Evolutionary conservation across 192 early-diverging fungal genomes (phyloP).

Genomic region (Gryganskiella cystojenkinii): DNA sequence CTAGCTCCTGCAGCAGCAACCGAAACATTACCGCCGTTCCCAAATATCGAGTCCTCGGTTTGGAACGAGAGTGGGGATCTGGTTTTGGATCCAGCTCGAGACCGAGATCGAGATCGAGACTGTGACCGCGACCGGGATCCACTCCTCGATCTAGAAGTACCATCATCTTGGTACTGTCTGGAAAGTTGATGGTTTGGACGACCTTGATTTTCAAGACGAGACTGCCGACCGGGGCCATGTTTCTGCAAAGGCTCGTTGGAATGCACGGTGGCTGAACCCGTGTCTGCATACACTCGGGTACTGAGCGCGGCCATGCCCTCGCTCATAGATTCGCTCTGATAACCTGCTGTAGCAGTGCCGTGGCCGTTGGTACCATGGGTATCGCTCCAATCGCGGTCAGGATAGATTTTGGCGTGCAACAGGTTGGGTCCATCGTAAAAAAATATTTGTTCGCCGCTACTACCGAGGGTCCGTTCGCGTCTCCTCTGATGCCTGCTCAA

Average conservation of each 20-base stretch:
- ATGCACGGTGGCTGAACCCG: slow-evolving; percentile 1
- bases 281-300: slow-evolving; percentile 9
- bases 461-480: slow-evolving; percentile 14
- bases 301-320: slow-evolving; percentile 21
- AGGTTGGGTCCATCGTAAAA: slow-evolving; percentile 43
- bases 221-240: neutral
- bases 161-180: no score
- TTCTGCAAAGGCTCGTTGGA: slow-evolving; percentile 14
- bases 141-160: neutral
- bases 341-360: neutral
- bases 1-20: no score
- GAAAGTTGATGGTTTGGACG: no score
- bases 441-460: slow-evolving; percentile 43
- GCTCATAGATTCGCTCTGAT: slow-evolving; percentile 19
- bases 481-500: slow-evolving; percentile 7
- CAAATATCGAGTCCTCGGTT: no score
- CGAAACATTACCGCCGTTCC: no score
- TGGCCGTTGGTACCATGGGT: no score
- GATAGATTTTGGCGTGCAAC: slow-evolving; percentile 32
- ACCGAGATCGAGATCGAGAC: slow-evolving; percentile 18
- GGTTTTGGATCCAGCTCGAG: slow-evolving; percentile 15
- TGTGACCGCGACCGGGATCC: neutral
- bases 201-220: no score
- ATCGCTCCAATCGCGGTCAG: neutral
- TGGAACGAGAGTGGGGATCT: slow-evolving; percentile 22